Evolutionary conservation across 2,329 filamentous ascomycete species (phyloP).

Genomic region (Pseudogymnoascus sp.): DNA sequence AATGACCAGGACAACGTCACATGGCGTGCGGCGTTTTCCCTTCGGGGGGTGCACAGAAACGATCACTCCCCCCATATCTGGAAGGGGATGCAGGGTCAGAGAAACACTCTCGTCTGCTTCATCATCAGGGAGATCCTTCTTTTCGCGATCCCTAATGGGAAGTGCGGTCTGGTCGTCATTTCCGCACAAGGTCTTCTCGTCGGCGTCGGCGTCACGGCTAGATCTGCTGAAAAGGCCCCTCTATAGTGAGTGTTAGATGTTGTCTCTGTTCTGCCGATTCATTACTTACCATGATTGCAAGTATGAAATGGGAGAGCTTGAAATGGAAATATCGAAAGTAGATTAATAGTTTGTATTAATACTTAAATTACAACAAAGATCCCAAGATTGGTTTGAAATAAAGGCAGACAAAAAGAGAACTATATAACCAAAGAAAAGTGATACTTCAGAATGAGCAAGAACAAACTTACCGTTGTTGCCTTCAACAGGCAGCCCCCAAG

Average conservation of each 20-base stretch:
- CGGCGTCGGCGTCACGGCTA: not conserved
- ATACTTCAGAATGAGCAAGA: not conserved
- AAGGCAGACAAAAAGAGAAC: not conserved
- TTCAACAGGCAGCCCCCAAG: not conserved
- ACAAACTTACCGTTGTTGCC: not conserved
- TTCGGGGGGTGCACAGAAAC: conserved; percentile 40
- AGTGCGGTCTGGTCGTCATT: not conserved
- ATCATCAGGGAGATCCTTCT: not conserved
- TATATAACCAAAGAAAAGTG: not conserved
- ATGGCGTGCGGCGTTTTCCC: conserved; percentile 34
- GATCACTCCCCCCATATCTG: conserved; percentile 35
- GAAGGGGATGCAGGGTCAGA: conserved; percentile 34
- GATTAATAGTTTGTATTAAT: not conserved
- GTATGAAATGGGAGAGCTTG: not conserved
- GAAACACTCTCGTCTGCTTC: not conserved
- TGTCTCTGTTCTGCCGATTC: not conserved
- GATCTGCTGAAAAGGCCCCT: not conserved
- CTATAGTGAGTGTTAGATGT: not conserved
- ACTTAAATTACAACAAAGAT: not conserved
- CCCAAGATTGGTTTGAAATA: not conserved
- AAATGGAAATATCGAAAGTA: not conserved
- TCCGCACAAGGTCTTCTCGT: not conserved
- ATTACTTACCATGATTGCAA: not conserved
- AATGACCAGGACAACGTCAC: conserved; percentile 55
- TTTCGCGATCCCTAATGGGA: not conserved